Conservation (phyloP, 495 filamentous ascomycete genomes). For the Annulohypoxylon bovei region DNA sequence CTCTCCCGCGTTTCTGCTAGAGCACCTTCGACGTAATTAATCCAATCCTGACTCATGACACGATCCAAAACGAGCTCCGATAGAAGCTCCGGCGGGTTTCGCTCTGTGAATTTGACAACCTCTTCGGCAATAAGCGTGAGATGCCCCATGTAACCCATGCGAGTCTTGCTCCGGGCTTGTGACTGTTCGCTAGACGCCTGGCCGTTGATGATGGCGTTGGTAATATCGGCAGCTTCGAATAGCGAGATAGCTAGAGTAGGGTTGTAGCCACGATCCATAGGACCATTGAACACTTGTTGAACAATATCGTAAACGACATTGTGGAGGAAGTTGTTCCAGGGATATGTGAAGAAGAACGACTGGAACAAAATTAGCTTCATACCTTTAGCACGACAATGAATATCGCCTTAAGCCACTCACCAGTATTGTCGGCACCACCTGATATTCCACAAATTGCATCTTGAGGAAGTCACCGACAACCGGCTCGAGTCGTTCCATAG, state of each 20-base stretch:
- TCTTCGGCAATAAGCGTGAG: constrained; percentile 97
- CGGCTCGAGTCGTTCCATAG: constrained; percentile 57
- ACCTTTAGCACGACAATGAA: neutral
- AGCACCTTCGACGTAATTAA: constrained; percentile 93
- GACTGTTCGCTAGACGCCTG: constrained; percentile 86
- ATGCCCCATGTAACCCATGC: constrained; percentile 98
- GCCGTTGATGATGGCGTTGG: constrained; percentile 88
- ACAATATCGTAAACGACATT: constrained; percentile 99
- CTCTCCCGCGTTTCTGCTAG: constrained; percentile 93
- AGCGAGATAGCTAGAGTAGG: constrained; percentile 91
- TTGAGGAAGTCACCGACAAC: constrained; percentile 98
- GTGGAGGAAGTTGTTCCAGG: constrained; percentile 99
- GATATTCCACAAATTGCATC: constrained; percentile 93
- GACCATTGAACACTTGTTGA: constrained; percentile 98
- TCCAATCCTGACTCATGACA: constrained; percentile 88
- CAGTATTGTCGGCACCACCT: constrained; percentile 94
- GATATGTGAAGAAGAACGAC: constrained; percentile 95
- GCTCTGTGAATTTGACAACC: constrained; percentile 97
- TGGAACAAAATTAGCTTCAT: constrained; percentile 30
- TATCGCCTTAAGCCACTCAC: constrained; percentile 60
- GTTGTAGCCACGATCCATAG: constrained; percentile 96
- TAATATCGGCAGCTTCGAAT: constrained; percentile 88
- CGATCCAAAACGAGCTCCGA: constrained; percentile 86
- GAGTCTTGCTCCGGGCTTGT: constrained; percentile 82
- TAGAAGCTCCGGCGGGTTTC: constrained; percentile 87